Percentiles rank a stretch among this genome's conserved stretches.
phyloP scores from a whole-genome alignment of 805 yeast genomes.

The Yarrowia sp. region DNA sequence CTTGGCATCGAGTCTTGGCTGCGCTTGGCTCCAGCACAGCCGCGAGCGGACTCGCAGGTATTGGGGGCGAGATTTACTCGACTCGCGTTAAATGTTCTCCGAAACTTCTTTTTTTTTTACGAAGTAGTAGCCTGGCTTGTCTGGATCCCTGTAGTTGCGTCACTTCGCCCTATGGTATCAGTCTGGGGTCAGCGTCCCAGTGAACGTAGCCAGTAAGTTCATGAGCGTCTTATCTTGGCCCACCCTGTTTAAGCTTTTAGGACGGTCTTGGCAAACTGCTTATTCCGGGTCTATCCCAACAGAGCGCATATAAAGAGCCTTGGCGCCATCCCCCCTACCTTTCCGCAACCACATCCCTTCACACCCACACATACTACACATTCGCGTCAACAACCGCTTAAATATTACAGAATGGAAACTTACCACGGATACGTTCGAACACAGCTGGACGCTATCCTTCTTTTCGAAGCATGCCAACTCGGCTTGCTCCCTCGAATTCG shows the following conservation, averaged over 20 bases:
- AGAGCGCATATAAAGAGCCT: constrained; percentile 36
- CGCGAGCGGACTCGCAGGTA: background rate
- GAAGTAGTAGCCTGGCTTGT: too few species aligned
- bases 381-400: constrained; percentile 56
- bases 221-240: constrained; percentile 30
- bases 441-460: constrained; percentile 66
- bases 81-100: too few species aligned
- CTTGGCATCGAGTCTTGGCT: constrained; percentile 38
- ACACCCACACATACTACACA: constrained; percentile 42
- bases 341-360: background rate
- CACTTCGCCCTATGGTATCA: background rate
- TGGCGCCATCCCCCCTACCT: constrained; percentile 29
- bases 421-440: constrained; percentile 66
- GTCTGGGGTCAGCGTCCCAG: background rate
- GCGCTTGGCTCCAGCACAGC: constrained; percentile 35
- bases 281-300: constrained; percentile 38
- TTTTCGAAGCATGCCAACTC: constrained; percentile 68
- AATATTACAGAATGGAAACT: constrained; percentile 57
- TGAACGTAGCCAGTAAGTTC: constrained; percentile 3
- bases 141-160: too few species aligned
- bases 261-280: constrained; percentile 38
- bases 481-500: constrained; percentile 63
- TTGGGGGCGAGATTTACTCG: background rate
- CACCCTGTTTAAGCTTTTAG: constrained; percentile 37
- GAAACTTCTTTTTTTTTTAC: too few species aligned